phyloP scores from a whole-genome alignment of 805 yeast genomes.

The Yarrowia bubula region DNA sequence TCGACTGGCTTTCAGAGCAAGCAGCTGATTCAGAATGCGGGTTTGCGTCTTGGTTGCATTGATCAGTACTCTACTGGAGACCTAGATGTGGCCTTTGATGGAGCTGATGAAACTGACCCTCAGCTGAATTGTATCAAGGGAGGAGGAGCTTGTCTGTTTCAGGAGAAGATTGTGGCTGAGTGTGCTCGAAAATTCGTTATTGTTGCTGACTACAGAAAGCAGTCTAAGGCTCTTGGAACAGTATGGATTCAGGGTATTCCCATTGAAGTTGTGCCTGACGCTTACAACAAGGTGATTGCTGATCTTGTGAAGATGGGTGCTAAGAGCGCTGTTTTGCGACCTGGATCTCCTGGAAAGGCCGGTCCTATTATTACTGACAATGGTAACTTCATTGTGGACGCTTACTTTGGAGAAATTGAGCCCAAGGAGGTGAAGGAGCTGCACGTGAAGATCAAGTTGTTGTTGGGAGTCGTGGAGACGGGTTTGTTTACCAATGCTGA shows the following conservation, averaged over 20 bases:
- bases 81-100: slow-evolving; percentile 93
- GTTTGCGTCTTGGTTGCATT: slow-evolving; percentile 71
- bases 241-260: slow-evolving; percentile 92
- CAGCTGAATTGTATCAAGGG: slow-evolving; percentile 87
- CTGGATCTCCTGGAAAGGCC: slow-evolving; percentile 89
- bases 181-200: slow-evolving; percentile 73
- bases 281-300: slow-evolving; percentile 70
- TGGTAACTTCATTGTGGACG: slow-evolving; percentile 89
- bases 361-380: slow-evolving; percentile 97
- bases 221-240: slow-evolving; percentile 68
- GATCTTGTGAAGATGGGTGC: slow-evolving; percentile 69
- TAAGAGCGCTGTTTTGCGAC: slow-evolving; percentile 60
- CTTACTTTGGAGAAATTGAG: slow-evolving; percentile 78
- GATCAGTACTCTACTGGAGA: slow-evolving; percentile 67
- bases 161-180: slow-evolving; percentile 89
- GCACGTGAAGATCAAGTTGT: slow-evolving; percentile 62
- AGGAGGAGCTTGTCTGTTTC: slow-evolving; percentile 97
- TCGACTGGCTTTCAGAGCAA: slow-evolving; percentile 98
- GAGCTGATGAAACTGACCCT: slow-evolving; percentile 94
- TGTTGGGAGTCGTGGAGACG: slow-evolving; percentile 95
- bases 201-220: slow-evolving; percentile 91
- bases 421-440: slow-evolving; percentile 47
- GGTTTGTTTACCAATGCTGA: slow-evolving; percentile 77
- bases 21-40: slow-evolving; percentile 77
- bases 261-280: slow-evolving; percentile 87